Evolutionary conservation across 352 stramenopile species (phyloP).

Genomic region (Globisporangium cystogenes): DNA sequence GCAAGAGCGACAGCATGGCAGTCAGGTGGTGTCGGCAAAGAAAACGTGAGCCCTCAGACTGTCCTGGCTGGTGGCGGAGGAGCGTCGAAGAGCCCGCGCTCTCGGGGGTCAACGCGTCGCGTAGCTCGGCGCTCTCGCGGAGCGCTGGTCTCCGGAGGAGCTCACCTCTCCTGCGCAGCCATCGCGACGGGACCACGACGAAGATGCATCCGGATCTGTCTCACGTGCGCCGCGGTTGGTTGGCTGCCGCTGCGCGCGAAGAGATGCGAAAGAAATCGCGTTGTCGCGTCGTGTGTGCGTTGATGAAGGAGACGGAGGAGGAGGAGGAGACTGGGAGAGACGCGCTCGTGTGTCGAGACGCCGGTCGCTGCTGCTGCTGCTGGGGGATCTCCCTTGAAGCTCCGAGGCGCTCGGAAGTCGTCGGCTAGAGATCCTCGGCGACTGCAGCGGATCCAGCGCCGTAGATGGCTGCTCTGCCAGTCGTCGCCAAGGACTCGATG

Average conservation of each 20-base stretch:
- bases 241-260: neutral
- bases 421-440: neutral
- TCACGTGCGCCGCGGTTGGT: neutral
- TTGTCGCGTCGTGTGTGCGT: neutral
- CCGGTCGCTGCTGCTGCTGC: too few species aligned
- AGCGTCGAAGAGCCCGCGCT: too few species aligned
- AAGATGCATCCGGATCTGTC: neutral
- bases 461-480: neutral
- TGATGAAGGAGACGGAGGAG: neutral
- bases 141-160: too few species aligned
- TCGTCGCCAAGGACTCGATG: neutral
- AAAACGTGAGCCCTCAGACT: neutral
- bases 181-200: neutral
- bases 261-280: slow-evolving; percentile 1
- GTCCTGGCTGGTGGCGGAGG: too few species aligned
- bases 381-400: neutral
- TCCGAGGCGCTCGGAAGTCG: neutral
- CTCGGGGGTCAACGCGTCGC: too few species aligned
- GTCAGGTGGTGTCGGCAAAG: neutral
- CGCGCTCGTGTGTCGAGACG: neutral
- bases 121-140: too few species aligned
- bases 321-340: neutral
- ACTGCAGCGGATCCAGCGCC: neutral
- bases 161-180: too few species aligned
- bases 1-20: slow-evolving; percentile 5